Evolutionary conservation across 2,329 filamentous ascomycete genomes (phyloP).

Genomic region (Peltaster fructicola): DNA sequence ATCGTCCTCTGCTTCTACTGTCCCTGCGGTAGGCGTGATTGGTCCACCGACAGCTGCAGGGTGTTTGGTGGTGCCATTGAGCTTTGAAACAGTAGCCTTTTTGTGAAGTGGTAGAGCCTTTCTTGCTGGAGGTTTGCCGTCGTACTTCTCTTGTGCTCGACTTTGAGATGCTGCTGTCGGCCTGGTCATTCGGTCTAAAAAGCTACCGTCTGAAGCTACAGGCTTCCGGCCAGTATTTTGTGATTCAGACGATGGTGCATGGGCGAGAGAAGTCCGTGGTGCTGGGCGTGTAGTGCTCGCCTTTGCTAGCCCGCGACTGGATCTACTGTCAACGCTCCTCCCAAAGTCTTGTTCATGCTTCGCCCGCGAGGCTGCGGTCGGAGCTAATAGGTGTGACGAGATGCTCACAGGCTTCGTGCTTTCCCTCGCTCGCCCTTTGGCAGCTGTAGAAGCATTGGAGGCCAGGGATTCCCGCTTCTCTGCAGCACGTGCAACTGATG

Average conservation of each 20-base stretch:
- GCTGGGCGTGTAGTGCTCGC: slow-evolving; percentile 15
- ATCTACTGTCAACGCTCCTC: slow-evolving; percentile 5
- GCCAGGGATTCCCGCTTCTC: slow-evolving; percentile 4
- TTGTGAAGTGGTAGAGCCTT: slow-evolving; percentile 3
- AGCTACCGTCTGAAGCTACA: slow-evolving; percentile 47
- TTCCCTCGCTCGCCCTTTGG: slow-evolving; percentile 38
- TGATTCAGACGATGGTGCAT: slow-evolving; percentile 26
- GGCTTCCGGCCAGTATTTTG: slow-evolving; percentile 25
- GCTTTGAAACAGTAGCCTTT: slow-evolving; percentile 5
- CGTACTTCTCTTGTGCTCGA: slow-evolving; percentile 47
- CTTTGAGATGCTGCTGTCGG: slow-evolving; percentile 53
- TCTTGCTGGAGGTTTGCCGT: slow-evolving; percentile 21
- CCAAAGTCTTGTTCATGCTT: slow-evolving; percentile 29
- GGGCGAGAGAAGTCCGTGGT: slow-evolving; percentile 20
- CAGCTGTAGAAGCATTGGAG: slow-evolving; percentile 9
- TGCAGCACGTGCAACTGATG: slow-evolving; percentile 14
- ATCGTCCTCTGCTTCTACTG: slow-evolving; percentile 1
- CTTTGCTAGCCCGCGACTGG: slow-evolving; percentile 5
- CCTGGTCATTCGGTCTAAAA: slow-evolving; percentile 67
- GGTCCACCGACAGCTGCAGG: slow-evolving; percentile 1
- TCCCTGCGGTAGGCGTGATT: neutral
- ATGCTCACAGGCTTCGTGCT: slow-evolving; percentile 51
- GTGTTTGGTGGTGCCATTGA: slow-evolving; percentile 4
- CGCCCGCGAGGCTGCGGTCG: slow-evolving; percentile 51
- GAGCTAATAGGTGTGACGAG: slow-evolving; percentile 49